A percentile compares a stretch with the other conserved stretches of the same genome.
Evolutionary conservation across 345 rosid genomes (phyloP).

Genomic region (Salix dunnii): DNA sequence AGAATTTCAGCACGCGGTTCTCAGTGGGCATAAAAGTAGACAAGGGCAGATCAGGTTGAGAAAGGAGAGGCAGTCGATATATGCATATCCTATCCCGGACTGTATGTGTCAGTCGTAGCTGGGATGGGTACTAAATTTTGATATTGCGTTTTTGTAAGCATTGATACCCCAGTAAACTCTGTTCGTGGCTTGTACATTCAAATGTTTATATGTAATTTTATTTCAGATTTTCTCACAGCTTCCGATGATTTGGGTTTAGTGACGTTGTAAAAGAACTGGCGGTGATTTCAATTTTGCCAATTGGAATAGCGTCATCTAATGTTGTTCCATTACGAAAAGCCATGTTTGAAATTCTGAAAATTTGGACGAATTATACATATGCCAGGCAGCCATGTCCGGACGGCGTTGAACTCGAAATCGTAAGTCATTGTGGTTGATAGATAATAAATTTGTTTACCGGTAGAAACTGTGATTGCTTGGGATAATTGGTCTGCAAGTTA

Average conservation of each 20-base stretch:
- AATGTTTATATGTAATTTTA: not conserved
- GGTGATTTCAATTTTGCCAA: not conserved
- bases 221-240: not conserved
- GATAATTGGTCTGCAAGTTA: not conserved
- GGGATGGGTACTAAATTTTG: not conserved
- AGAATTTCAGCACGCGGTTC: constrained; percentile 24
- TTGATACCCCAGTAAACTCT: not conserved
- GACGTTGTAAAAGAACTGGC: not conserved
- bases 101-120: constrained; percentile 22
- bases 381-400: not conserved
- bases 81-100: constrained; percentile 31
- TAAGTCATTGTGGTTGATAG: not conserved
- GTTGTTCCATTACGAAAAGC: not conserved
- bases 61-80: constrained; percentile 30
- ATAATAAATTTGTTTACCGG: not conserved
- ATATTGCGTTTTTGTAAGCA: not conserved
- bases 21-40: constrained; percentile 27
- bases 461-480: not conserved
- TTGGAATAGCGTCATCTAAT: not conserved
- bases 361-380: not conserved
- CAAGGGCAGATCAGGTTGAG: constrained; percentile 33
- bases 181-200: not conserved
- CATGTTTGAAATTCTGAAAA: not conserved
- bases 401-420: too few relatives aligned
- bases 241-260: not conserved